Evolutionary conservation across 176 grass and related monocot genomes (phyloP).

Genomic region (Hyparrhenia diplandra): DNA sequence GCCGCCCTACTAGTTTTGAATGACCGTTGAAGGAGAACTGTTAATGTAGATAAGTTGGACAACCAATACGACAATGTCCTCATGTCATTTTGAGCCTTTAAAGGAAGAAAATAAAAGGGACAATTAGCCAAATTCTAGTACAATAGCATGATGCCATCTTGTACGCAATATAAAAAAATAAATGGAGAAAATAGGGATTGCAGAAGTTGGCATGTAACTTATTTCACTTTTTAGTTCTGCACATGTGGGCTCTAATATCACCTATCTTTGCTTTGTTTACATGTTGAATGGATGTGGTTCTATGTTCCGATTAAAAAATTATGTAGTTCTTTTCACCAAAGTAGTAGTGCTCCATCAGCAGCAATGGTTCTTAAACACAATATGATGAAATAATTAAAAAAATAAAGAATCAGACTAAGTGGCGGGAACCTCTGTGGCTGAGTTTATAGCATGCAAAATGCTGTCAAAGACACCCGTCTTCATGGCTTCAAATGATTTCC

Average conservation of each 20-base stretch:
- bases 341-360: background rate
- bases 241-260: conserved; percentile 1
- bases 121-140: conserved; percentile 7
- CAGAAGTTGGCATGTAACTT: background rate
- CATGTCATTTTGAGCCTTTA: conserved; percentile 58
- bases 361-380: conserved; percentile 2
- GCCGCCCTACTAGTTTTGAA: conserved; percentile 60
- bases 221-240: background rate
- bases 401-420: conserved; percentile 17
- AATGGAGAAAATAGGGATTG: background rate
- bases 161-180: conserved; percentile 15
- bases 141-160: conserved; percentile 5
- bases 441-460: conserved; percentile 66
- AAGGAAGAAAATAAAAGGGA: conserved; percentile 31
- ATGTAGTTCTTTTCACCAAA: conserved; percentile 19
- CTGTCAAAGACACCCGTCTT: conserved; percentile 56
- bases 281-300: background rate
- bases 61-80: conserved; percentile 69
- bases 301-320: background rate
- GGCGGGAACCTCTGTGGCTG: conserved; percentile 54
- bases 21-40: conserved; percentile 67
- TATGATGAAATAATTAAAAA: background rate
- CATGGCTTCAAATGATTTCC: conserved; percentile 88
- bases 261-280: conserved; percentile 6
- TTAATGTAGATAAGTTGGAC: conserved; percentile 62